These are phyloP conservation scores for Hypoxylon trugodes DNA, from an alignment of 495 filamentous ascomycete species.

Conservation along the genomic window DNA sequence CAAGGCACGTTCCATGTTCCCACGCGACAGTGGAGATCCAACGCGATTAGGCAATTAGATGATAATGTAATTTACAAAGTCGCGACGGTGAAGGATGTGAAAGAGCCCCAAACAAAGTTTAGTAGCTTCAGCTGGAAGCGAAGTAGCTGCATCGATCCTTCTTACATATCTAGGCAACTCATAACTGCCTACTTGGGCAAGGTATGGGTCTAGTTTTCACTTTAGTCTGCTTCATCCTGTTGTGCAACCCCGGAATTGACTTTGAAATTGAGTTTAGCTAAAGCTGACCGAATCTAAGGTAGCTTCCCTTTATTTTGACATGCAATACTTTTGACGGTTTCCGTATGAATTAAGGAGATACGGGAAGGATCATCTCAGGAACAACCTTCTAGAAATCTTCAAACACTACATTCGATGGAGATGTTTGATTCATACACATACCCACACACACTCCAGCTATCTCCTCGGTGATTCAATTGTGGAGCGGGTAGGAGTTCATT, in stretches of 20 bases:
- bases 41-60: conserved; percentile 30
- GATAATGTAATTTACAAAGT: conserved; percentile 10
- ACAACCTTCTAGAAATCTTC: background rate
- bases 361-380: background rate
- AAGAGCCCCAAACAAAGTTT: background rate
- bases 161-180: background rate
- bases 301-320: background rate
- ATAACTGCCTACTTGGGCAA: conserved; percentile 2
- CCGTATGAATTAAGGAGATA: conserved; percentile 4
- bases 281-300: background rate
- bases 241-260: no score
- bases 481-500: background rate
- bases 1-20: conserved; percentile 36
- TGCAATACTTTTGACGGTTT: background rate
- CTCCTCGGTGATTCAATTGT: background rate
- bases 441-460: background rate
- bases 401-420: background rate
- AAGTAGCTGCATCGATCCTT: conserved; percentile 7
- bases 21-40: conserved; percentile 36
- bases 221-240: background rate
- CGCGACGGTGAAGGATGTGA: conserved; percentile 9
- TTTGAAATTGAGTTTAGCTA: background rate
- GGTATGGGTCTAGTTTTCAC: background rate
- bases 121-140: background rate
- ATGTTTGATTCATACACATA: background rate